A percentile compares a stretch with the other conserved stretches of the same genome.
Conservation (phyloP, 805 yeast genomes). For the Ogataea haglerorum region DNA sequence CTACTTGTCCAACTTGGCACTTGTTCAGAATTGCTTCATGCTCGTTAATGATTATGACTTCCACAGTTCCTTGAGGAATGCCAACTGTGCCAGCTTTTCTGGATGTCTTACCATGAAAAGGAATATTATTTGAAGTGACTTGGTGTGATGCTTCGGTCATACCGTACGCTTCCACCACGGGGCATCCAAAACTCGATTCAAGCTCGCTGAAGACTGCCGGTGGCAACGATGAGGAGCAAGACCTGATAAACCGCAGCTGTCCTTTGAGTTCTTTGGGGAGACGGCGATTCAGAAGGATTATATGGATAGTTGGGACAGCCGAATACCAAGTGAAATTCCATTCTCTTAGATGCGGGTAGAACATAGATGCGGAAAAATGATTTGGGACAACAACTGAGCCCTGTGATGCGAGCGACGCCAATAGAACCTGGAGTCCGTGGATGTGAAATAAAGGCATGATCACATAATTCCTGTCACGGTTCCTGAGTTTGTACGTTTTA, state of each 20-base stretch:
- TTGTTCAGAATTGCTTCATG: slow-evolving; percentile 43
- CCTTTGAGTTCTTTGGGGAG: slow-evolving; percentile 49
- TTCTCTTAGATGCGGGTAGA: slow-evolving; percentile 55
- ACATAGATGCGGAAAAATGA: slow-evolving; percentile 54
- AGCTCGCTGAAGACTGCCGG: slow-evolving; percentile 58
- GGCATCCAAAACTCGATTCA: slow-evolving; percentile 57
- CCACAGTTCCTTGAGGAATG: slow-evolving; percentile 65
- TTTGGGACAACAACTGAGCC: slow-evolving; percentile 63
- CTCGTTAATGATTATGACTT: slow-evolving; percentile 56
- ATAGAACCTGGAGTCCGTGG: slow-evolving; percentile 66
- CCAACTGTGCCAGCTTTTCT: slow-evolving; percentile 68
- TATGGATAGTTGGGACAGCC: slow-evolving; percentile 75
- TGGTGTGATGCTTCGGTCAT: slow-evolving; percentile 84
- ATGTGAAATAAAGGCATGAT: slow-evolving; percentile 81
- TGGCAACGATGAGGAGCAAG: slow-evolving; percentile 70
- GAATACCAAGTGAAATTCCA: slow-evolving; percentile 66
- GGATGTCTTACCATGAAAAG: slow-evolving; percentile 45
- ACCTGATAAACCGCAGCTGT: slow-evolving; percentile 60
- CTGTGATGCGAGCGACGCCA: slow-evolving; percentile 58
- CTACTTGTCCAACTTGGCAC: slow-evolving; percentile 68
- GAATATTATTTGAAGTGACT: slow-evolving; percentile 68
- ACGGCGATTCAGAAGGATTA: slow-evolving; percentile 53
- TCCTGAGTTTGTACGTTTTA: slow-evolving; percentile 50
- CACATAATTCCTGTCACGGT: slow-evolving; percentile 52
- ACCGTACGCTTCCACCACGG: slow-evolving; percentile 74